These are phyloP conservation scores for Chlorophyllum brunneum DNA, from an alignment of 768 basidiomycete genomes.

Conservation along the genomic window DNA sequence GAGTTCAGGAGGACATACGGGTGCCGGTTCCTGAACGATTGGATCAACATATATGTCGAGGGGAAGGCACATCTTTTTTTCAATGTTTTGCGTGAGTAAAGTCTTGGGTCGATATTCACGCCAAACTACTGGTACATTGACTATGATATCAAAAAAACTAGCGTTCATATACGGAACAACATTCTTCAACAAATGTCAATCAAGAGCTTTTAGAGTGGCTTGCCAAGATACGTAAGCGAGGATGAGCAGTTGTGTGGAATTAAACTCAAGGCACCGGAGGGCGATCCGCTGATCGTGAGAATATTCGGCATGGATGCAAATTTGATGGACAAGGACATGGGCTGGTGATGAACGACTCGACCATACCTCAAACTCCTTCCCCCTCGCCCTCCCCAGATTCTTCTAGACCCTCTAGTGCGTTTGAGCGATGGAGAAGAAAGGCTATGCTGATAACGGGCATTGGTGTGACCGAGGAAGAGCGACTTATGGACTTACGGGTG, in stretches of 20 bases:
- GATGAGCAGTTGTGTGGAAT: neutral
- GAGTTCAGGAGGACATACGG: no score
- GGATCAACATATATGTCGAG: no score
- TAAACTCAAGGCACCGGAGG: constrained; percentile 1
- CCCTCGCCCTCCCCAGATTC: constrained; percentile 17
- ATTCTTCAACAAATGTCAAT: no score
- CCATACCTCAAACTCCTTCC: constrained; percentile 14
- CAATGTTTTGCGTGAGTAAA: no score
- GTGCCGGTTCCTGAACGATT: no score
- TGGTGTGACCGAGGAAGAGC: constrained; percentile 44
- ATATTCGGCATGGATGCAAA: constrained; percentile 6
- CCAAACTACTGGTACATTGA: no score
- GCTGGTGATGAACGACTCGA: constrained; percentile 24
- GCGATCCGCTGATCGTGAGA: constrained; percentile 10
- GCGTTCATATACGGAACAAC: no score
- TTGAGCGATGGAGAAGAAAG: constrained; percentile 47
- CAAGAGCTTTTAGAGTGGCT: no score
- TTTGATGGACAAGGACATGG: neutral
- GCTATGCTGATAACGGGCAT: constrained; percentile 45
- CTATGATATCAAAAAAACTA: no score
- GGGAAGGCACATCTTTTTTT: no score
- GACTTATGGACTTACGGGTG: constrained; percentile 33
- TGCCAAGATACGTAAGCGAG: no score
- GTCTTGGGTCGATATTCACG: no score
- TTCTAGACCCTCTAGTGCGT: constrained; percentile 30